Evolutionary conservation across 495 filamentous ascomycete species (phyloP).

Genomic region (Physcia stellaris): DNA sequence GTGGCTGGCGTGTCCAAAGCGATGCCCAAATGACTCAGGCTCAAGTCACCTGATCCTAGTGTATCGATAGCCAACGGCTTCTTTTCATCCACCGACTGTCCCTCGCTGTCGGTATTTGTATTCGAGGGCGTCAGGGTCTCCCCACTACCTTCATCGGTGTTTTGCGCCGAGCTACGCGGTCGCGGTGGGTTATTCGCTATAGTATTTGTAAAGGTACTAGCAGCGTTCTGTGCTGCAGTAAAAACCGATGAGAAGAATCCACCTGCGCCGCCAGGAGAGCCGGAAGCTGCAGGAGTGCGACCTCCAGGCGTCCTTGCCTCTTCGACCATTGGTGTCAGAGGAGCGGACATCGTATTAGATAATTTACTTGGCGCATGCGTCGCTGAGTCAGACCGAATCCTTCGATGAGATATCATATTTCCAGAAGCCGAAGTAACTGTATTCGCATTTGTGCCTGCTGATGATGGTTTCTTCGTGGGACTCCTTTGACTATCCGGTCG

Average conservation of each 20-base stretch:
- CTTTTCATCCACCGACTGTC: constrained; percentile 26
- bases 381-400: constrained; percentile 51
- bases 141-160: constrained; percentile 19
- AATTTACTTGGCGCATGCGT: constrained; percentile 74
- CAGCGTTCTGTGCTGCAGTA: constrained; percentile 86
- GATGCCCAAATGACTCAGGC: constrained; percentile 69
- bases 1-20: constrained; percentile 30
- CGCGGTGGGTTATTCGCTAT: constrained; percentile 48
- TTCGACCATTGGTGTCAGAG: constrained; percentile 59
- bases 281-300: constrained; percentile 24
- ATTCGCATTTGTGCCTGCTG: constrained; percentile 10
- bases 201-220: constrained; percentile 68
- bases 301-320: constrained; percentile 38
- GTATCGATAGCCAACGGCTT: constrained; percentile 78
- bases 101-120: constrained; percentile 18
- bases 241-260: constrained; percentile 93
- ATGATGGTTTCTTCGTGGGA: not conserved
- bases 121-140: constrained; percentile 8
- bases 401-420: constrained; percentile 65
- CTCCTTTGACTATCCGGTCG: constrained; percentile 5
- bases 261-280: constrained; percentile 28
- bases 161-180: constrained; percentile 22
- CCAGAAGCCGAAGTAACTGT: constrained; percentile 31
- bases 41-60: constrained; percentile 75
- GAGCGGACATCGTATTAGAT: constrained; percentile 61